Evolutionary conservation across 495 filamentous ascomycete species (phyloP), one percentile per base, ranked within the genome.

Genomic region (Aspergillus leporis): DNA sequence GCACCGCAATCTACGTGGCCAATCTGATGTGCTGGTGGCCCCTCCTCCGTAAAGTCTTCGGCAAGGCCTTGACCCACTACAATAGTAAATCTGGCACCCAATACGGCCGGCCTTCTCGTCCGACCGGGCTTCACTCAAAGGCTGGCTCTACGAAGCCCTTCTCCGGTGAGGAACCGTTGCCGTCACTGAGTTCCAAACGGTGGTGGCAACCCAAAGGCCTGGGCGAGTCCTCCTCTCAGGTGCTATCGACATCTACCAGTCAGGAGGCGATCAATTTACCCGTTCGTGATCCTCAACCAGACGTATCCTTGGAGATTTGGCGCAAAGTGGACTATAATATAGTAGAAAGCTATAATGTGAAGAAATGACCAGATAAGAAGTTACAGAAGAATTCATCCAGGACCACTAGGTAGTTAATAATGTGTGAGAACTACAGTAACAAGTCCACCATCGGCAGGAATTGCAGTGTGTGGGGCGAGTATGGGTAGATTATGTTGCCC

Each of bases 1-100:
- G 78, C n/a, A 87, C 84, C 0, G 82, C 85, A 0, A 78, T 88
- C 12, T 79, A 85, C 46, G 83, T 87, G 3, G 79, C 83, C 16
- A 88, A 88, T 52, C 66, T 88, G 13, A 84, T 85, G 41, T 85
- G 83, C 61, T 79, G 80, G 65, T 88, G 84, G 83, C 79, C 83
- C 0, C 73, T 85, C 0, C 61, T 86, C 13, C 77, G 81, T 5
- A 81, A 80, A 53, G 48, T 81, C 21, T 86, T 88, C 47, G 70
- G 71, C 3, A 59, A 72, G 45, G 70, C 59, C 19, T 61, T 69
- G 5, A 70, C 70, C 48, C 67, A 70, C 19, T 67, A 66, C 32
- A 68, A 66, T 38, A 74, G 66, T 51, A 66, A 36, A 5, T 36
- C 8, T 8, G 34, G 4, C 13, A 36, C 34, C 9, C 4, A 36